Evolutionary conservation across 805 yeast genomes (phyloP).

Genomic region (Kluyveromyces lactis): DNA sequence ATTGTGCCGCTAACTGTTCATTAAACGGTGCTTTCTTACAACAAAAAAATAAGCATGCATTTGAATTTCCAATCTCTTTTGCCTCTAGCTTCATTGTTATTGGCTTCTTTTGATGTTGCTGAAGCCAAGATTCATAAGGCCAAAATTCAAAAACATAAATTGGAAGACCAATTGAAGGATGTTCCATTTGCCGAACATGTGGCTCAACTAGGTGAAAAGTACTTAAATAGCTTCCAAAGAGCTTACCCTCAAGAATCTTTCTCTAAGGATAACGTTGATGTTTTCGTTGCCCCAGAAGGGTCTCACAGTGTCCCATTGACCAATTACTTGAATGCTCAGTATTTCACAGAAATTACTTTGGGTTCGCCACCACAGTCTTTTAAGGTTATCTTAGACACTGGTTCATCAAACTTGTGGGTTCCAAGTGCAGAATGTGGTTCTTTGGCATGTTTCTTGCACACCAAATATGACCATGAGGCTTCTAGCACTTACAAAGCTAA

Average conservation of each 20-base stretch:
- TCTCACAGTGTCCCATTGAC: conserved; percentile 78
- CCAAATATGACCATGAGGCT: conserved; percentile 76
- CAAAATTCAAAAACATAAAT: conserved; percentile 50
- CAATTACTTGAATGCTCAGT: conserved; percentile 93
- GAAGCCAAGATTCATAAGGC: conserved; percentile 49
- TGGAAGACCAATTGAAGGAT: conserved; percentile 48
- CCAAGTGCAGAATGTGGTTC: conserved; percentile 86
- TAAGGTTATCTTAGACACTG: conserved; percentile 93
- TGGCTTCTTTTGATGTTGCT: conserved; percentile 21
- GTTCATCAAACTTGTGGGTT: conserved; percentile 95
- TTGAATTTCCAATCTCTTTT: conserved; percentile 16
- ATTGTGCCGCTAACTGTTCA: no score
- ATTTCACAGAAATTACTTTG: conserved; percentile 79
- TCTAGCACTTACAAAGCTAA: conserved; percentile 83
- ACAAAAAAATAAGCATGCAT: no score
- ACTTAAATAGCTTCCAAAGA: conserved; percentile 41
- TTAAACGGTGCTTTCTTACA: no score
- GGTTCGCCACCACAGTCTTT: conserved; percentile 94
- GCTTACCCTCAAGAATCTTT: conserved; percentile 35
- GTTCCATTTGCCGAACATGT: conserved; percentile 45
- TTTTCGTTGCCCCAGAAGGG: conserved; percentile 19
- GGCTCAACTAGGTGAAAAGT: conserved; percentile 52
- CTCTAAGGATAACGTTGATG: conserved; percentile 17
- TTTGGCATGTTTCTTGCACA: conserved; percentile 89
- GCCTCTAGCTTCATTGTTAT: conserved; percentile 23